Base-by-base conservation (phyloP, 73 alveolate species). In the Paramecium octaurelia region DNA sequence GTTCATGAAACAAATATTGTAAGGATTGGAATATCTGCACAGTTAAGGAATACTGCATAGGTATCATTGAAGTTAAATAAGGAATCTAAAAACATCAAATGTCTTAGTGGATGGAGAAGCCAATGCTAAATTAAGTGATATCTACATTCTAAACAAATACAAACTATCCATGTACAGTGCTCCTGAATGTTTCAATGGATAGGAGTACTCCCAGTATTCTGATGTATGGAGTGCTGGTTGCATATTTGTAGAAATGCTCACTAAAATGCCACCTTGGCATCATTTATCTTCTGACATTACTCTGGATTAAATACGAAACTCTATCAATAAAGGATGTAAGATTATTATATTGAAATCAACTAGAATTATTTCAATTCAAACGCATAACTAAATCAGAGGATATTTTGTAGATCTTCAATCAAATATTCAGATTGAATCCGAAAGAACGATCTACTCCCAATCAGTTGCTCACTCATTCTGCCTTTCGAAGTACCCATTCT, bases 171-270 rank as follows among this genome's bases (percentile, higher is more conserved):
- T 91, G 93, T 97, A 97, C 86, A 54, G 99, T 20, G 98, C 98
- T 7, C 99, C 98, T 11, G 99, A 96, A 86, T 86, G 93, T 75
- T 93, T 97, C 16, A 95, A 96, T 6, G 59, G 88, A 57, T 59
- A 35, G 16, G 92, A 92, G 27, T 97, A 96, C 69, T 73, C 89
- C 50, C 50, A 48, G n/a, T 48, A 4, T 14, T 48, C 60, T 48
- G 60, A 48, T 48, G 60, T 48, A 3, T n/a, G 60, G 23, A 16
- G 60, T 48, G 60, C 60, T 4, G 23, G 60, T n/a, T 48, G 20
- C 12, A n/a, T 16, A 48, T 48, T 48, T 48, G 60, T 48, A 48
- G 60, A 16, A n/a, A 48, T 48, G 60, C 60, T 48, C 7, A 48
- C 60, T 48, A 48, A 48, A 48, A 16, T n/a, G 46, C 50, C 42